Evolutionary conservation across 2,329 filamentous ascomycete species (phyloP), one percentile per base, ranked within the genome.

Genomic region (Sporothrix pseudoabietina): DNA sequence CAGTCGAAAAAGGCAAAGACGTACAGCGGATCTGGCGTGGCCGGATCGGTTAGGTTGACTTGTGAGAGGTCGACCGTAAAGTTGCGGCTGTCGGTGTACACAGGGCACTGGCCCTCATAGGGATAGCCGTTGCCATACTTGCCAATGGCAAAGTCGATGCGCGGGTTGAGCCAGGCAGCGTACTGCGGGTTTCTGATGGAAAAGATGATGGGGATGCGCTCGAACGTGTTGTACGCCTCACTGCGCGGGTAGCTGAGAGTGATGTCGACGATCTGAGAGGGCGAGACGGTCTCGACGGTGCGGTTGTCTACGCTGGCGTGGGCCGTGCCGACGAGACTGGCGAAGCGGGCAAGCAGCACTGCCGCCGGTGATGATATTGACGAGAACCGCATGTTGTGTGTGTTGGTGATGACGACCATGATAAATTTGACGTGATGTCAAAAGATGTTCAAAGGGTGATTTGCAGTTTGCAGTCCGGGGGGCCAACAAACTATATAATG

Each of bases 231-330:
- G 63, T 66, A 66, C 5, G 63, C 44, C 63, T 66, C 63, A 22
- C 63, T 66, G 63, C 63, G 63, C 14, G 63, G 63, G 63, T 66
- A 66, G 6, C 41, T 49, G 41, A 66, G 63, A 1, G 63, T 49
- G 14, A 66, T 47, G 12, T 30, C 8, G 14, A 66, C 63, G 10
- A 41, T 1, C 44, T 66, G 63, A 8, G 63, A 12, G 4, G 63
- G 63, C 22, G 26, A 8, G 41, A 66, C 41, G 41, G 44, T 3
- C 22, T 66, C 22, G 22, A 66, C 12, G 7, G 63, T 66, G 22
- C 41, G 44, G 41, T 47, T 47, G 22, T n/a, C 10, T 22, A 30
- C 10, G 8, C 44, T 30, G 39, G 63, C 63, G 1, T 47, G 41
- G 22, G n/a, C 16, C 22, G 44, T 66, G 63, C 44, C 41, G 14